Evolutionary conservation across 192 early-diverging fungal genomes (phyloP), one percentile per base, ranked within the genome.

Genomic region (Backusella circina): DNA sequence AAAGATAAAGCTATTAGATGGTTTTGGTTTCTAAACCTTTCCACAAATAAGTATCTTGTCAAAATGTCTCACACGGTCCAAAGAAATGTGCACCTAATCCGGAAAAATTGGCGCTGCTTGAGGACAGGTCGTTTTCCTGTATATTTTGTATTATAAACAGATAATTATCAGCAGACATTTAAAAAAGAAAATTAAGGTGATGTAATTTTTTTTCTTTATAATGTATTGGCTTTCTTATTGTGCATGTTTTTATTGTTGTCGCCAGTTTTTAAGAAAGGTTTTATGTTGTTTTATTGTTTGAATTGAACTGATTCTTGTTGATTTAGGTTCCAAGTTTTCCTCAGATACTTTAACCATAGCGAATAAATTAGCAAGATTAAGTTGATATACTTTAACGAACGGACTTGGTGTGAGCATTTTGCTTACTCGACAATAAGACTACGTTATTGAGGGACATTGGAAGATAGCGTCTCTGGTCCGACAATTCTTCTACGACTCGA

Each of bases 381-480:
- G 21, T 68, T 37, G 32, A 39, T 68, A 68, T 38, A 68, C 67
- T 65, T 65, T 65, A 65, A 65, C 28, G 31, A 65, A 65, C 31
- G 33, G 7, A 65, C 28, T 65, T 65, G 67, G 67, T 37, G 33
- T 68, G 33, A 68, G 67, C 67, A 68, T 68, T 16, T 16, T 38
- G 67, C 37, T 68, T 68, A 68, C 35, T 68, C 67, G 67, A 39
- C 67, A 68, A 39, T 68, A 68, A 7, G 67, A 35, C 35, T 68
- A 68, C 37, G 37, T 39, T 68, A 68, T 68, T 68, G 67, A 68
- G 67, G 67, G 65, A 33, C 21, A 1, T 65, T 2, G 0, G 1
- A 65, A 65, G 65, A 31, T 65, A 65, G 33, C 65, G 31, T 65
- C 65, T 31, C 65, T 33, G 65, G 65, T 31, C 65, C 33, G 31